Percentiles rank a stretch among this genome's conserved stretches.
Evolutionary conservation across 108 stramenopile genomes (phyloP).

Genomic region (Cyclostephanos tholiformis): DNA sequence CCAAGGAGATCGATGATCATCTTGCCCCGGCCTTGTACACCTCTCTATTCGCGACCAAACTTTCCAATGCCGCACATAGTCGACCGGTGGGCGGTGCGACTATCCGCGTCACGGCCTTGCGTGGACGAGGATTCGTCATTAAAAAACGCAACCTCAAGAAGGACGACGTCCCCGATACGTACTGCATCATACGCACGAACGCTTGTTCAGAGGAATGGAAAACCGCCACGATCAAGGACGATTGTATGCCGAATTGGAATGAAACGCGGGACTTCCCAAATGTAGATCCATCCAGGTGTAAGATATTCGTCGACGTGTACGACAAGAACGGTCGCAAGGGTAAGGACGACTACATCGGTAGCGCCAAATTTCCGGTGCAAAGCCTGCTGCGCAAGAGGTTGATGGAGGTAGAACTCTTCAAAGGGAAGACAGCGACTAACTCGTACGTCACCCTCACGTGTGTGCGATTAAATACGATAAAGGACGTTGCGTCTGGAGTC

Average conservation of each 20-base stretch:
- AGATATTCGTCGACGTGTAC: conserved; percentile 52
- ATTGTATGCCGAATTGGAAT: conserved; percentile 59
- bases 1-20: background rate
- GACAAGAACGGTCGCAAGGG: conserved; percentile 46
- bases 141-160: conserved; percentile 41
- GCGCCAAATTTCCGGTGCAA: conserved; percentile 36
- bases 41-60: background rate
- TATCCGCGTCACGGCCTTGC: conserved; percentile 46
- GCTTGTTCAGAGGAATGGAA: conserved; percentile 42
- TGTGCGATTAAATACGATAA: no score
- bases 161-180: conserved; percentile 61
- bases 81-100: conserved; percentile 7
- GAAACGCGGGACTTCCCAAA: conserved; percentile 43
- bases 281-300: background rate
- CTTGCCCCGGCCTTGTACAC: background rate
- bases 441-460: conserved; percentile 17
- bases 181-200: conserved; percentile 39
- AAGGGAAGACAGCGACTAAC: conserved; percentile 6
- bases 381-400: conserved; percentile 52
- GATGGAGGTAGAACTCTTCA: conserved; percentile 50
- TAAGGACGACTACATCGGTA: conserved; percentile 49
- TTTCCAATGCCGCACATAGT: background rate
- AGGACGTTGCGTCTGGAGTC: no score
- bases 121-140: conserved; percentile 52
- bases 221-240: conserved; percentile 55